phyloP scores from a whole-genome alignment of 164 flowering plant species.

The Taxillus chinensis region DNA sequence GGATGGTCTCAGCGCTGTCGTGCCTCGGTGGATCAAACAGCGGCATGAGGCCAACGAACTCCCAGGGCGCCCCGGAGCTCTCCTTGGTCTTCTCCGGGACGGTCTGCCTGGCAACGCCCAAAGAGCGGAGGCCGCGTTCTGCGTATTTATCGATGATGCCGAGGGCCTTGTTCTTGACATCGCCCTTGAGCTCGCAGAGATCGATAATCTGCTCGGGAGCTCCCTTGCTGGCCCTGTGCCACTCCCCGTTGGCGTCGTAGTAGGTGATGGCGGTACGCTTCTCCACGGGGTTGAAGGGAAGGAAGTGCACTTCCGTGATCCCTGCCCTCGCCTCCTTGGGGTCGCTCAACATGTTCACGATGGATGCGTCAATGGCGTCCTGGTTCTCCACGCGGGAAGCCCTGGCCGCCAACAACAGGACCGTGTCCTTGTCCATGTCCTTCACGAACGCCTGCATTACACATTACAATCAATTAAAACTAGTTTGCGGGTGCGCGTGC shows the following conservation, averaged over 20 bases:
- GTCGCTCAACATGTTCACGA: conserved; percentile 34
- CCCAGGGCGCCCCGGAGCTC: conserved; percentile 73
- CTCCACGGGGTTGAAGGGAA: conserved; percentile 41
- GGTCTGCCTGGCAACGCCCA: conserved; percentile 58
- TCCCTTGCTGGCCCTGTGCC: conserved; percentile 39
- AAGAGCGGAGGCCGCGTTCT: conserved; percentile 72
- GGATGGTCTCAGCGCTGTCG: conserved; percentile 91
- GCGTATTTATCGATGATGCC: conserved; percentile 47
- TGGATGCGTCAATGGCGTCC: conserved; percentile 39
- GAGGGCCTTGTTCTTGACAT: conserved; percentile 34
- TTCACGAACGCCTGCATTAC: conserved; percentile 20
- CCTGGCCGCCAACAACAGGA: conserved; percentile 22
- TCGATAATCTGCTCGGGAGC: conserved; percentile 67
- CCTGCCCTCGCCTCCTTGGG: conserved; percentile 42
- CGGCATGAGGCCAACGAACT: conserved; percentile 79
- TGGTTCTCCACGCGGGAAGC: conserved; percentile 43
- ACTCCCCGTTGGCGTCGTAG: conserved; percentile 22
- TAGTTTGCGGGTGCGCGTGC: too few species aligned
- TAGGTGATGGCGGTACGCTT: conserved; percentile 44
- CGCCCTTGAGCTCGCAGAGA: conserved; percentile 54
- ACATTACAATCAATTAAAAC: not conserved
- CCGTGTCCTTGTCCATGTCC: conserved; percentile 24
- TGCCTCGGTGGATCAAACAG: conserved; percentile 92
- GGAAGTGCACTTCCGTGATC: conserved; percentile 35
- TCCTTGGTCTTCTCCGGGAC: conserved; percentile 74